phyloP scores from a whole-genome alignment of 2,329 filamentous ascomycete species.

The Trichoderma simmonsii region DNA sequence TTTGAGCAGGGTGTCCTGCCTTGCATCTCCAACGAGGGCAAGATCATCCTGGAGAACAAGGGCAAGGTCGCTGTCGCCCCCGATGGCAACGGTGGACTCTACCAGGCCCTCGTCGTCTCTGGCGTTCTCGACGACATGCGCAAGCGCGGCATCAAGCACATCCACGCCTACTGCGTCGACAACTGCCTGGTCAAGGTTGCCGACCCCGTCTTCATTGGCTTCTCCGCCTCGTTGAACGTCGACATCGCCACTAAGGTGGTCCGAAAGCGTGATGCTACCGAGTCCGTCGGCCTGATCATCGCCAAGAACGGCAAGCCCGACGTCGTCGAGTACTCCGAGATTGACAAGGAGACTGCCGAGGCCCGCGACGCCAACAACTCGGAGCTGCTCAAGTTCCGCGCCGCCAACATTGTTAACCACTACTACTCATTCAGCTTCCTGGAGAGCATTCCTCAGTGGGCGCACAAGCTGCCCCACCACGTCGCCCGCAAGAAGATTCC shows the following conservation, averaged over 20 bases:
- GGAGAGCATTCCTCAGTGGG: slow-evolving; percentile 84
- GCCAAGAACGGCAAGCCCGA: slow-evolving; percentile 95
- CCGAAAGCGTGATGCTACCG: slow-evolving; percentile 92
- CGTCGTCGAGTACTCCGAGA: slow-evolving; percentile 98
- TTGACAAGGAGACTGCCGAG: slow-evolving; percentile 83
- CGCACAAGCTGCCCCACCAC: slow-evolving; percentile 85
- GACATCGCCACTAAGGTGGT: slow-evolving; percentile 99
- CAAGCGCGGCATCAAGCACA: slow-evolving; percentile 85
- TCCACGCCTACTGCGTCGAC: slow-evolving; percentile 97
- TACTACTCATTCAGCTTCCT: slow-evolving; percentile 97
- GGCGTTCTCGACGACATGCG: slow-evolving; percentile 85
- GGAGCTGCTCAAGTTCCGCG: slow-evolving; percentile 87
- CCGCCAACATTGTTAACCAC: slow-evolving; percentile 99
- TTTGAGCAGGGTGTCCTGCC: slow-evolving; percentile 97
- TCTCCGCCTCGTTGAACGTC: slow-evolving; percentile 80
- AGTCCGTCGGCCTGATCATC: slow-evolving; percentile 91
- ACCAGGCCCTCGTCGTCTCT: slow-evolving; percentile 80
- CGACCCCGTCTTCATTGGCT: slow-evolving; percentile 92
- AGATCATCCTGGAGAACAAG: slow-evolving; percentile 92
- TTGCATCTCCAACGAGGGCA: slow-evolving; percentile 95
- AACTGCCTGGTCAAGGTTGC: slow-evolving; percentile 99
- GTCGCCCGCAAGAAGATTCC: slow-evolving; percentile 99
- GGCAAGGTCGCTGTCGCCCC: slow-evolving; percentile 89
- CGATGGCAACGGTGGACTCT: slow-evolving; percentile 95
- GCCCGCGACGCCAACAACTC: slow-evolving; percentile 79